Base-by-base conservation (phyloP, 352 stramenopile genomes). In the Pseudoperonospora humuli region DNA sequence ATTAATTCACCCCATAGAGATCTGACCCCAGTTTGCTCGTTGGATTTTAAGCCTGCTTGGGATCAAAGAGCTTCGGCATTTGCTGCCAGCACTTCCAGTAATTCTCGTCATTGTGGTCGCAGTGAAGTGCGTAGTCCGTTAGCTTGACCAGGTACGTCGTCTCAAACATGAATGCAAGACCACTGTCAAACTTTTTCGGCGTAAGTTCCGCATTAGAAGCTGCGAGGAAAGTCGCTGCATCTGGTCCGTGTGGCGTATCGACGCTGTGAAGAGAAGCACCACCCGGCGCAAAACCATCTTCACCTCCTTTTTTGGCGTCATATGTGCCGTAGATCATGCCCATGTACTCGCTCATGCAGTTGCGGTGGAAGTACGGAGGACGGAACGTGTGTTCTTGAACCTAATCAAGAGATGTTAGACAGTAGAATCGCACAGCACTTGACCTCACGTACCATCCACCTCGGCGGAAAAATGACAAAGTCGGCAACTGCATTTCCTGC, bases 321-420 rank as follows among this genome's bases (percentile, higher is more conserved):
- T 98, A 98, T 36, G 75, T 76, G 33, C 94, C 95, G 51, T 91
- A 91, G 50, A 98, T 89, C 72, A 98, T 95, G 35, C 95, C 95
- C 95, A 98, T 98, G 62, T 96, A 98, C 73, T 98, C 94, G 15
- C 77, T 92, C 94, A 98, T 98, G 49, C 75, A 93, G 72, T 98
- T 98, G 38, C 93, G 83, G 63, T 98, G 95, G 61, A 97, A 97
- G 65, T 93, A 97, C 1, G 88, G 87, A 26, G 89, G 91, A 6
- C 91, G 84, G 59, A 91, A 93, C 18, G 94, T 97, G 60, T 98
- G 73, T 37, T 96, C 82, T 59, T 93, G 92, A 37, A 80, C 61
- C 60, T 70, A 34, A 1, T 9, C 1, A 54, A 13, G 8, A 18
- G 11, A 14, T 3, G 27, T 34, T 42, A 46, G 17, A 32, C 11